Evolutionary conservation across 225 moss, liverwort and hornwort genomes (phyloP).

Genomic region (Straminergon stramineum): DNA sequence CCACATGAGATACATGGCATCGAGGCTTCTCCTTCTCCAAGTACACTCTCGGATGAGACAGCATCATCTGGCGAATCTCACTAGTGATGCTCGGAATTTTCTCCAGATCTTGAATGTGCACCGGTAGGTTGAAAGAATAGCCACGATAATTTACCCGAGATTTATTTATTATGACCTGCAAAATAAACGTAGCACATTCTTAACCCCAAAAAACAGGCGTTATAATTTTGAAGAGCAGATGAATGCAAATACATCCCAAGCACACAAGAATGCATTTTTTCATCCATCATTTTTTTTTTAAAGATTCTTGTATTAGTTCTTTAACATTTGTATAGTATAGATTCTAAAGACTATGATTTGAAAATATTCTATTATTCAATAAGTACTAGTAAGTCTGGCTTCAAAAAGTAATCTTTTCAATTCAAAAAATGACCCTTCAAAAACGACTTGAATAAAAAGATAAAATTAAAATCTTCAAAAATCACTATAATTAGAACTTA

Average conservation of each 20-base stretch:
- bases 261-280: not conserved
- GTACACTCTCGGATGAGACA: conserved; percentile 49
- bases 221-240: not conserved
- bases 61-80: conserved; percentile 72
- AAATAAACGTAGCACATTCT: not conserved
- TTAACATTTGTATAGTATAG: too few relatives aligned
- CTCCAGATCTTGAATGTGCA: conserved; percentile 56
- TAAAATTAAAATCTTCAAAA: too few relatives aligned
- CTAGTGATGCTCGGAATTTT: conserved; percentile 57
- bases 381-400: too few relatives aligned
- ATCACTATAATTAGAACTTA: too few relatives aligned
- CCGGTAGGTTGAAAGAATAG: conserved; percentile 60
- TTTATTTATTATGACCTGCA: conserved; percentile 85
- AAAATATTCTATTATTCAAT: too few relatives aligned
- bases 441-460: too few relatives aligned
- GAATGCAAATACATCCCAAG: not conserved
- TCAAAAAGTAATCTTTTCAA: too few relatives aligned
- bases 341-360: too few relatives aligned
- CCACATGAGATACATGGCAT: conserved; percentile 68
- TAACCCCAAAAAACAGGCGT: not conserved
- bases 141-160: conserved; percentile 62
- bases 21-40: conserved; percentile 80
- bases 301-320: too few relatives aligned
- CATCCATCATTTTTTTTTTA: not conserved
- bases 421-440: too few relatives aligned